phyloP scores from a whole-genome alignment of 495 filamentous ascomycete species.

The Massariosphaeria phaeospora region DNA sequence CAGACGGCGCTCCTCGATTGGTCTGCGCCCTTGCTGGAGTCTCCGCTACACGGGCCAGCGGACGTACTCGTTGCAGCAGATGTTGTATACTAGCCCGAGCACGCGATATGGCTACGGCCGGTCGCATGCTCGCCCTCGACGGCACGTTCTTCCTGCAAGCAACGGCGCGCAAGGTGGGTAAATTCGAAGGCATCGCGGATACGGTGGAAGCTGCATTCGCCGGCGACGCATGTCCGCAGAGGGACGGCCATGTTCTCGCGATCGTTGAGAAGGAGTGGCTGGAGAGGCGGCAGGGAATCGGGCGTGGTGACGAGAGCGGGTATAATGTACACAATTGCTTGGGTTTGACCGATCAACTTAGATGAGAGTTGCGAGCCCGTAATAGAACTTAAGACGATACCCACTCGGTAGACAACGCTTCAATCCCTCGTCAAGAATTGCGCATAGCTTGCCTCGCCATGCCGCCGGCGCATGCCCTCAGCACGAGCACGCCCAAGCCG shows the following conservation, averaged over 20 bases:
- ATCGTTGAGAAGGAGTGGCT: constrained; percentile 13
- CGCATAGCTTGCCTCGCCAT: no score
- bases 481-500: no score
- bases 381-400: no score
- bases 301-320: constrained; percentile 18
- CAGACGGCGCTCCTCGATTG: constrained; percentile 16
- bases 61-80: constrained; percentile 19
- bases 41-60: background rate
- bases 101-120: constrained; percentile 13
- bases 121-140: constrained; percentile 2
- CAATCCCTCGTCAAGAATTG: no score
- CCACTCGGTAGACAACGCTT: no score
- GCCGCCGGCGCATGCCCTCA: no score
- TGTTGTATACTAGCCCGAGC: constrained; percentile 17
- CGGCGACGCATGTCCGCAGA: background rate
- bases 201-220: constrained; percentile 19
- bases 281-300: constrained; percentile 12
- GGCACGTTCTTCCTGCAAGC: constrained; percentile 20
- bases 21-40: constrained; percentile 2
- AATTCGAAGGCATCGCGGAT: constrained; percentile 19
- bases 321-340: constrained; percentile 18
- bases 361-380: no score
- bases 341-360: no score
- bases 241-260: background rate
- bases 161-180: constrained; percentile 10